Conservation (phyloP, 805 yeast species). For the Teunomyces panamensis region DNA sequence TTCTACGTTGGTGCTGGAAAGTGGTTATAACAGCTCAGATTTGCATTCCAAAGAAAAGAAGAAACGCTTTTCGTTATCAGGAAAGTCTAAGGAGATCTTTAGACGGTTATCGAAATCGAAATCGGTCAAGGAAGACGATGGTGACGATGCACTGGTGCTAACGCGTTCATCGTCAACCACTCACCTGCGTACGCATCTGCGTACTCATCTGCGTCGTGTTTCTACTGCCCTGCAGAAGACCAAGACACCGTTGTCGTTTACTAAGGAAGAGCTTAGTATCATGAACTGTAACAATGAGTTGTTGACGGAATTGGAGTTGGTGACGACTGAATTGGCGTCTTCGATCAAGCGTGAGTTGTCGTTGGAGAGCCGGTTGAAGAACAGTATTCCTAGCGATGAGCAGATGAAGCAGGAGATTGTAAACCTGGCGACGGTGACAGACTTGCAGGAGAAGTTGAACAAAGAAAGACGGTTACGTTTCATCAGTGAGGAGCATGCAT, state of each 20-base stretch:
- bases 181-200: not conserved
- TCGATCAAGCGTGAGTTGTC: conserved; percentile 68
- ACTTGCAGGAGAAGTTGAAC: conserved; percentile 54
- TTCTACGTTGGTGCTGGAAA: conserved; percentile 4
- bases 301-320: conserved; percentile 61
- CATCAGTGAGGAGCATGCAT: conserved; percentile 68
- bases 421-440: conserved; percentile 20
- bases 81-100: conserved; percentile 30
- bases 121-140: conserved; percentile 4
- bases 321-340: conserved; percentile 69
- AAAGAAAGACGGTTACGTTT: conserved; percentile 65
- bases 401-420: conserved; percentile 26
- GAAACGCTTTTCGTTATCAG: conserved; percentile 22
- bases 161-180: not conserved
- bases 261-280: conserved; percentile 60
- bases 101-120: conserved; percentile 28
- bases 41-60: conserved; percentile 16
- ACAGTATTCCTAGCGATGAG: not conserved
- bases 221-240: conserved; percentile 1
- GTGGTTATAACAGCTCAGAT: not conserved
- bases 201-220: not conserved
- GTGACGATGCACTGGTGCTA: not conserved
- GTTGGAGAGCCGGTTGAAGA: conserved; percentile 46
- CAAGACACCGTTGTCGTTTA: conserved; percentile 24
- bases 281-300: conserved; percentile 58